These are phyloP conservation scores for Ustilago trichophora DNA, from an alignment of 1,284 basidiomycete species.

Conservation along the genomic window DNA sequence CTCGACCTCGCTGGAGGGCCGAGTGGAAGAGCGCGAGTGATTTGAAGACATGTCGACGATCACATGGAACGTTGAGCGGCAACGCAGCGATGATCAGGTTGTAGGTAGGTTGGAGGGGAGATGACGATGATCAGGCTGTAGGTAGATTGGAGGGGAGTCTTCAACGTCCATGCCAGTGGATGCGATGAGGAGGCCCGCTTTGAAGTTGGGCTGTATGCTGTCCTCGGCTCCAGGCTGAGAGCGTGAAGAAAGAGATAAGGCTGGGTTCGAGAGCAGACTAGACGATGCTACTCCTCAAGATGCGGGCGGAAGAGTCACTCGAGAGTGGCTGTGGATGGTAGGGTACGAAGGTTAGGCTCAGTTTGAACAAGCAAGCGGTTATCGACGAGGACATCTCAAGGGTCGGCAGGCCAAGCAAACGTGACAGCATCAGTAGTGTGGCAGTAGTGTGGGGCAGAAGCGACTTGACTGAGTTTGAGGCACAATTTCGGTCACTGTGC, in stretches of 20 bases:
- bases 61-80: background rate
- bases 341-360: background rate
- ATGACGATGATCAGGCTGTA: no score
- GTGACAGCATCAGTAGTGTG: no score
- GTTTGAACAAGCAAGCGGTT: background rate
- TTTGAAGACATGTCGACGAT: slow-evolving; percentile 19
- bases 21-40: slow-evolving; percentile 24
- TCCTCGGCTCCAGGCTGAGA: background rate
- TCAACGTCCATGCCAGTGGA: no score
- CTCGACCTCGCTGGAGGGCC: slow-evolving; percentile 38
- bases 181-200: no score
- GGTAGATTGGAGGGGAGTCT: no score
- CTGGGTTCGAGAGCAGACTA: background rate
- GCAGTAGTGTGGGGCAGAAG: no score
- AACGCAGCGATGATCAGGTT: background rate
- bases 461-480: background rate
- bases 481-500: slow-evolving; percentile 13
- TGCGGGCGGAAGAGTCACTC: no score
- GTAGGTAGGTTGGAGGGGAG: no score
- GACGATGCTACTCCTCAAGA: background rate
- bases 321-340: background rate
- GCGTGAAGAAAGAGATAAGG: background rate
- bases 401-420: no score
- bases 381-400: background rate
- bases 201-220: slow-evolving; percentile 1